Percentiles rank a stretch among this genome's conserved stretches.
Evolutionary conservation across 2,329 filamentous ascomycete species (phyloP).

Genomic region (Cercospora sp.): DNA sequence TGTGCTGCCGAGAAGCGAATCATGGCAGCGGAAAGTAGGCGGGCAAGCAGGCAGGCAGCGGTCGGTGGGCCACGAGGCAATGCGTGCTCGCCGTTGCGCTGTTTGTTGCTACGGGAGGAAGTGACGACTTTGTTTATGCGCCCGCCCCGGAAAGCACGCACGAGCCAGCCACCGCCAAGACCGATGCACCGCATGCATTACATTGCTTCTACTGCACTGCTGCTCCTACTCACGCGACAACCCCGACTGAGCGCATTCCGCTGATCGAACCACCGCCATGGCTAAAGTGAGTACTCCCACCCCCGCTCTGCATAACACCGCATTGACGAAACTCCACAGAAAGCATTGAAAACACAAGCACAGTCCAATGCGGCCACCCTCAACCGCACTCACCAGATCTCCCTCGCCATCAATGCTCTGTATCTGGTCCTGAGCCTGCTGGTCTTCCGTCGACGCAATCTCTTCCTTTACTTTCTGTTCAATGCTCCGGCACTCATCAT

Average conservation of each 20-base stretch:
- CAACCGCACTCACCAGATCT: conserved; percentile 77
- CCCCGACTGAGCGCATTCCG: not conserved
- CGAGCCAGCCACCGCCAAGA: conserved; percentile 5
- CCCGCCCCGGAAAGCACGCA: not conserved
- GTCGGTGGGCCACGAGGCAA: not conserved
- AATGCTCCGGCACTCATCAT: conserved; percentile 74
- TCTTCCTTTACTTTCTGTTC: conserved; percentile 69
- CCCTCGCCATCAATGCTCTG: conserved; percentile 67
- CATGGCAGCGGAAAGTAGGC: not conserved
- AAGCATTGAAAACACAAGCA: conserved; percentile 63
- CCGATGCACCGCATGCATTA: not conserved
- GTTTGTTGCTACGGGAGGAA: not conserved
- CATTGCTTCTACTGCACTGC: not conserved
- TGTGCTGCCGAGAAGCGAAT: not conserved
- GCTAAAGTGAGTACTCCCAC: conserved; percentile 28
- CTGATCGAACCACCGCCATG: conserved; percentile 17
- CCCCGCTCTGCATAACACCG: not conserved
- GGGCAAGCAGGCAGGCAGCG: not conserved
- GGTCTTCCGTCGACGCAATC: conserved; percentile 53
- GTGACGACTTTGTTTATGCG: conserved; percentile 11
- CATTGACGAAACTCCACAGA: conserved; percentile 37
- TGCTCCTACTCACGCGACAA: not conserved
- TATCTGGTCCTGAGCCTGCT: conserved; percentile 72
- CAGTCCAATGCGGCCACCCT: conserved; percentile 63
- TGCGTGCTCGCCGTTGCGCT: conserved; percentile 3